phyloP scores from a whole-genome alignment of 2,329 filamentous ascomycete genomes.

The Paecilomyces niveus region DNA sequence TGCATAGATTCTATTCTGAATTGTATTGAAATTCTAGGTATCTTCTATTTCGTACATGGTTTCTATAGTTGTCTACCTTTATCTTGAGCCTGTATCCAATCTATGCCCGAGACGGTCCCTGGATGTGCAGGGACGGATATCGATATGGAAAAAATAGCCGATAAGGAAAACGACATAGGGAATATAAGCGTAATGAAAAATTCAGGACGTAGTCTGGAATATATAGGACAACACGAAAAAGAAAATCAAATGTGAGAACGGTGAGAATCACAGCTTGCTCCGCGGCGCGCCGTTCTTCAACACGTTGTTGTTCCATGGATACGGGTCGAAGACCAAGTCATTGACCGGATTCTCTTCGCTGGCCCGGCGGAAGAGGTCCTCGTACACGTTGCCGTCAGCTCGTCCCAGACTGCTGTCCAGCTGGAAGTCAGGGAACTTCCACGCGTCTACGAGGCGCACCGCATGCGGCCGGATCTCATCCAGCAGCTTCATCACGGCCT shows the following conservation, averaged over 20 bases:
- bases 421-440: constrained; percentile 73
- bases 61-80: neutral
- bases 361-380: constrained; percentile 67
- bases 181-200: neutral
- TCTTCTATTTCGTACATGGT: neutral
- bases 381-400: constrained; percentile 68
- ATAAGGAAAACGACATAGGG: neutral
- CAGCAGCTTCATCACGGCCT: constrained; percentile 61
- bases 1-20: too few species aligned
- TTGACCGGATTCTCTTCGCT: constrained; percentile 69
- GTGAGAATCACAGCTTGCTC: constrained; percentile 29
- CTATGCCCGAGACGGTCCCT: neutral
- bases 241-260: constrained; percentile 5
- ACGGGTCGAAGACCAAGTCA: constrained; percentile 60
- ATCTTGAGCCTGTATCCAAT: neutral
- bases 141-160: neutral
- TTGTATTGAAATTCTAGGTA: neutral
- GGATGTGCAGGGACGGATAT: too few species aligned
- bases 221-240: neutral
- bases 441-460: constrained; percentile 62
- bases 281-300: constrained; percentile 47
- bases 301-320: constrained; percentile 37
- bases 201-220: too few species aligned
- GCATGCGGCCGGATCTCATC: constrained; percentile 68
- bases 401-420: constrained; percentile 64